phyloP scores from a whole-genome alignment of 2,329 filamentous ascomycete genomes.

The Monosporascus sp. region DNA sequence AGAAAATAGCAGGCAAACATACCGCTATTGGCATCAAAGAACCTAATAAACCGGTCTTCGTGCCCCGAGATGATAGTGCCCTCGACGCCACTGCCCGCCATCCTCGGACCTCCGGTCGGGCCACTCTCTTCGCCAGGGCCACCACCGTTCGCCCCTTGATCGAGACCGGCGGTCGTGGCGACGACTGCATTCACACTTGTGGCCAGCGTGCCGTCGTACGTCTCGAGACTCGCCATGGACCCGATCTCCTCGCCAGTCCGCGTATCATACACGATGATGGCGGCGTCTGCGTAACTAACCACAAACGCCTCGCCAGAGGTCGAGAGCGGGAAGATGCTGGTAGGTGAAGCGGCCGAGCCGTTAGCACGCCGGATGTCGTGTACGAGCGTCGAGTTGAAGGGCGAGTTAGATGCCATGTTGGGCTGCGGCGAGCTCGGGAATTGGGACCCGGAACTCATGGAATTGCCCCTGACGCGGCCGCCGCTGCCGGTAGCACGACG shows the following conservation, averaged over 20 bases:
- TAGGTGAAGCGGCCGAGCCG: slow-evolving; percentile 67
- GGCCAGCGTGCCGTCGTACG: slow-evolving; percentile 75
- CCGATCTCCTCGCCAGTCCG: slow-evolving; percentile 86
- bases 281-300: slow-evolving; percentile 85
- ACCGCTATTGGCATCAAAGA: slow-evolving; percentile 99
- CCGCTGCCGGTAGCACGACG: slow-evolving; percentile 59
- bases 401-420: slow-evolving; percentile 75
- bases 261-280: slow-evolving; percentile 88
- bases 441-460: slow-evolving; percentile 88
- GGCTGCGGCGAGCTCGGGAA: slow-evolving; percentile 89
- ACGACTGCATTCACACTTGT: slow-evolving; percentile 89
- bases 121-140: slow-evolving; percentile 68
- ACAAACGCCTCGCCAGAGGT: slow-evolving; percentile 82
- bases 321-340: slow-evolving; percentile 87
- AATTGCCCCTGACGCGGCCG: slow-evolving; percentile 80
- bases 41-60: slow-evolving; percentile 91
- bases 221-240: slow-evolving; percentile 89
- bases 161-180: slow-evolving; percentile 76
- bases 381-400: slow-evolving; percentile 82
- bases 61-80: slow-evolving; percentile 95
- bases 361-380: slow-evolving; percentile 75
- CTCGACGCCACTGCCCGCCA: slow-evolving; percentile 73
- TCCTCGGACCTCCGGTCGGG: slow-evolving; percentile 66
- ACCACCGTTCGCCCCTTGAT: slow-evolving; percentile 54
- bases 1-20: slow-evolving; percentile 36